Base-by-base conservation (phyloP, 176 grass and related monocot species). In the Oryza coarctata region DNA sequence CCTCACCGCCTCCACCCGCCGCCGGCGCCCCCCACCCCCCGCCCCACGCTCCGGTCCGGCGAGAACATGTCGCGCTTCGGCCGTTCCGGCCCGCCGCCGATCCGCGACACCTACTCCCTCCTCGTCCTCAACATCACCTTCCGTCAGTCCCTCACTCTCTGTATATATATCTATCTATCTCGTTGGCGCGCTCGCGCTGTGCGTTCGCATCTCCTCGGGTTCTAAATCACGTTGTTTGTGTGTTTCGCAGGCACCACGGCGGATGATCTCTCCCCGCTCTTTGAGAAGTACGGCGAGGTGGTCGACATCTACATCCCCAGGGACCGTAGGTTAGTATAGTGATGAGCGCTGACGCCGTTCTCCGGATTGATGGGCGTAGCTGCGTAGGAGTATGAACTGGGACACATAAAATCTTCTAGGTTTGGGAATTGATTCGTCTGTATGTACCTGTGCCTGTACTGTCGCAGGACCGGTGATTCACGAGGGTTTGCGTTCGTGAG, bases 111-210 rank as follows among this genome's bases (percentile, higher is more conserved):
- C 44, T 98, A 88, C 76, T 98, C 96, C 17, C 96, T 98, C 60
- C 96, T 98, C 82, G 96, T 98, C 47, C 96, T 98, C 38, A 95
- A 98, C 83, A 90, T 98, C 82, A 91, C 86, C 86, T 98, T 98
- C 82, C 96, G 93, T 98, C 36, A 58, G 73, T 63, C 26, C 10
- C 26, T 60, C 50, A 22, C 22, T n/a, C 20, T 68, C 5, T n/a
- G n/a, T n/a, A n/a, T n/a, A n/a, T n/a, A n/a, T n/a, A n/a, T n/a
- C 31, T 52, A n/a, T 43, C 65, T 49, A 25, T 7, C 63, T 26
- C 10, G 52, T 15, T n/a, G n/a, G 18, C 40, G 17, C n/a, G 70
- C 32, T 4, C 14, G 45, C 45, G 45, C 14, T 17, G 45, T 18
- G 45, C 17, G 3, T 18, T 43, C 69, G 13, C 22, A 63, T 76